These are phyloP conservation scores for Anisodus acutangulus DNA, from an alignment of 257 asterid genomes.

Conservation along the genomic window DNA sequence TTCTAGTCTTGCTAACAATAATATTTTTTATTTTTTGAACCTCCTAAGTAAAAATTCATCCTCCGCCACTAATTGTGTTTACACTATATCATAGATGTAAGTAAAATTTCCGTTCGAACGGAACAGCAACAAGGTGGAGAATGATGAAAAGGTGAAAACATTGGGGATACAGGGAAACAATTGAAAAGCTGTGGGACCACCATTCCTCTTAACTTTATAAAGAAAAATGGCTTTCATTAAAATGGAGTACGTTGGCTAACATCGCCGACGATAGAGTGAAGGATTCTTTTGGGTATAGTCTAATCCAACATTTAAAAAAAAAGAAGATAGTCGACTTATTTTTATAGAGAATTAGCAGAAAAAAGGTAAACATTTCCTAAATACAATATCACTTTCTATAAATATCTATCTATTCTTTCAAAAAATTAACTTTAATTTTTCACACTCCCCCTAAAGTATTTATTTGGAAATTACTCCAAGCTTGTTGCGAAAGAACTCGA, in stretches of 20 bases:
- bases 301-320: neutral
- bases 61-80: neutral
- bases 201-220: neutral
- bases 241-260: neutral
- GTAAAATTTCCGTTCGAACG: neutral
- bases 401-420: too few species aligned
- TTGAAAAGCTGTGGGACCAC: neutral
- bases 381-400: too few species aligned
- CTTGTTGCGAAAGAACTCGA: constrained; percentile 9
- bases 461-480: constrained; percentile 9
- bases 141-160: neutral
- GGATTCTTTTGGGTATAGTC: neutral
- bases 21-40: too few species aligned
- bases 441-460: neutral
- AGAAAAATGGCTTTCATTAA: neutral
- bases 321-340: neutral
- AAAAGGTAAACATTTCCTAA: too few species aligned
- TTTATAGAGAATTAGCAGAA: too few species aligned
- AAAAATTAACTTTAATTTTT: too few species aligned
- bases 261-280: neutral
- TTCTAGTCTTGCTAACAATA: too few species aligned
- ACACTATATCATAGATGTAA: neutral
- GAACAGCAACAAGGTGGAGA: neutral
- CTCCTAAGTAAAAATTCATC: too few species aligned
- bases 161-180: neutral